Conservation (phyloP, 176 grass and related monocot species). For the Carex kokanica region DNA sequence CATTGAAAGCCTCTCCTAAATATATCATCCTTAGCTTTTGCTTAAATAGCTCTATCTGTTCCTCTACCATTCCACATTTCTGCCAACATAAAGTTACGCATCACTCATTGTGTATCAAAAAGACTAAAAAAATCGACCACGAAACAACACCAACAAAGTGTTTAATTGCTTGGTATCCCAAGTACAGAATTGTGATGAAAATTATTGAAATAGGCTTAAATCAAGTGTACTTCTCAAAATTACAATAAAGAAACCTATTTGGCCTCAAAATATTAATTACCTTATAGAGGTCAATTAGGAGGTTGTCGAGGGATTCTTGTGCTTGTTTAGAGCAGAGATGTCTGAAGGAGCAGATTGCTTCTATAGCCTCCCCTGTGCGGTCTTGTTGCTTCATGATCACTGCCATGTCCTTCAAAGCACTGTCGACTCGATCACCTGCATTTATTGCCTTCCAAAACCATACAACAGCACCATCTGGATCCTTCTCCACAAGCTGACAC, state of each 20-base stretch:
- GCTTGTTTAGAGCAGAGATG: conserved; percentile 87
- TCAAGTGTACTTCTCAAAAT: not conserved
- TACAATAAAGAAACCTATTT: not conserved
- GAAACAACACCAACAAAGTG: not conserved
- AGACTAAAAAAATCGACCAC: not conserved
- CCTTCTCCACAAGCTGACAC: conserved; percentile 78
- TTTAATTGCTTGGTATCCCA: not conserved
- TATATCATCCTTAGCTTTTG: conserved; percentile 88
- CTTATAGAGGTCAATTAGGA: conserved; percentile 97
- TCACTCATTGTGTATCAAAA: not conserved
- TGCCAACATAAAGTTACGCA: conserved; percentile 18
- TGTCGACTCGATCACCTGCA: conserved; percentile 71
- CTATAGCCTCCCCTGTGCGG: conserved; percentile 60
- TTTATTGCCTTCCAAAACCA: conserved; percentile 99
- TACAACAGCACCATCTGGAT: conserved; percentile 52
- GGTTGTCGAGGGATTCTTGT: conserved; percentile 84
- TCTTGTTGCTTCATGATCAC: conserved; percentile 92
- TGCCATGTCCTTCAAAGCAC: conserved; percentile 82
- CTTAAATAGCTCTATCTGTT: conserved; percentile 86
- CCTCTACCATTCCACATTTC: conserved; percentile 78
- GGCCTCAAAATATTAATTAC: conserved; percentile 28
- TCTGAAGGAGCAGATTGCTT: conserved; percentile 79
- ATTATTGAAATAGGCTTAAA: not conserved
- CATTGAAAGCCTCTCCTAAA: conserved; percentile 79
- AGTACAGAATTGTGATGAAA: not conserved